Evolutionary conservation across 129 eudicot genomes (phyloP).

Genomic region (Ambrosia artemisiifolia): DNA sequence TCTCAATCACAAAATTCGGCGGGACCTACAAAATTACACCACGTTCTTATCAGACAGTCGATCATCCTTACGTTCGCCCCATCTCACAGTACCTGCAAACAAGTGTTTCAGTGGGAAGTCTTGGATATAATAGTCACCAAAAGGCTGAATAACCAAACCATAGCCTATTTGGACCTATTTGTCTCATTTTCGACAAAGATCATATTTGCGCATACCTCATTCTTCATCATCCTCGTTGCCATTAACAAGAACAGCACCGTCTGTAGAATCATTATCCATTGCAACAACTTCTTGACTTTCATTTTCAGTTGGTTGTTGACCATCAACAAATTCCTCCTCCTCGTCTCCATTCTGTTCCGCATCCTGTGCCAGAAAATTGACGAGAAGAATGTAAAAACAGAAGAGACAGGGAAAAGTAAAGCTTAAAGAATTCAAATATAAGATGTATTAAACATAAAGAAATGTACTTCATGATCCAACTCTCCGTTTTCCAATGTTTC

Average conservation of each 20-base stretch:
- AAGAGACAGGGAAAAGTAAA: background rate
- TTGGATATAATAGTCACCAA: background rate
- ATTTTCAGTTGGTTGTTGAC: constrained; percentile 28
- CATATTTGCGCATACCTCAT: constrained; percentile 43
- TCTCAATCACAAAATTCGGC: constrained; percentile 16
- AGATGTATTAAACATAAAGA: background rate
- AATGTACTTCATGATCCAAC: constrained; percentile 66
- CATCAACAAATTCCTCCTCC: constrained; percentile 40
- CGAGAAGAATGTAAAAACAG: background rate
- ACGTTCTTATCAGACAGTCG: constrained; percentile 16
- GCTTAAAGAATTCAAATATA: background rate
- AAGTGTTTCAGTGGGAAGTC: background rate
- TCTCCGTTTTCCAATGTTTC: constrained; percentile 83
- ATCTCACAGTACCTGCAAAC: background rate
- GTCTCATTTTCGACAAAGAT: too few species aligned
- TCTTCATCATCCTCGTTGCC: constrained; percentile 87
- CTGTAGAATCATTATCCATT: constrained; percentile 89
- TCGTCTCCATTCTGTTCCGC: constrained; percentile 54
- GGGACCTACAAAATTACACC: constrained; percentile 24
- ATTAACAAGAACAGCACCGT: constrained; percentile 90
- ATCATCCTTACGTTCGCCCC: background rate
- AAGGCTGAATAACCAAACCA: too few species aligned
- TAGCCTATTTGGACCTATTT: too few species aligned
- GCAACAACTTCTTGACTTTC: constrained; percentile 46
- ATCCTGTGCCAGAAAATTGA: constrained; percentile 25